Conservation (phyloP, 2,329 filamentous ascomycete species). For the Aspergillus sp. region DNA sequence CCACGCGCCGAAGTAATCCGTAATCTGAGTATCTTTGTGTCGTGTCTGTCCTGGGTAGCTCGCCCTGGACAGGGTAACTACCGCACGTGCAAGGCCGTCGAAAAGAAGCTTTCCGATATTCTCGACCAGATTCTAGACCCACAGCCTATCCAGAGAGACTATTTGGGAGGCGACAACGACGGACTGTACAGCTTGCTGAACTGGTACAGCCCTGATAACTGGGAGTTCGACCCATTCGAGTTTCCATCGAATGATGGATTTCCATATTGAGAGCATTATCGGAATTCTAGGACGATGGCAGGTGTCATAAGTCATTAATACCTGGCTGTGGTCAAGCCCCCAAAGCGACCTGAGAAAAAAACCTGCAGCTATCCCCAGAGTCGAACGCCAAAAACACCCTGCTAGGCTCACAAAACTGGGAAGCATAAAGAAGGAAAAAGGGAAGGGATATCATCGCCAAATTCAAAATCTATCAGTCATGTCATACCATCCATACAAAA, state of each 20-base stretch:
- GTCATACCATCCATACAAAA: constrained; percentile 44
- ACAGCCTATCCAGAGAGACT: constrained; percentile 33
- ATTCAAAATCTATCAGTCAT: constrained; percentile 5
- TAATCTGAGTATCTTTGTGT: constrained; percentile 40
- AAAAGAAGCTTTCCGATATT: constrained; percentile 42
- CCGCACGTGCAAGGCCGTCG: constrained; percentile 39
- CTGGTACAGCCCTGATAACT: constrained; percentile 39
- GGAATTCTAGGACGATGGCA: background rate
- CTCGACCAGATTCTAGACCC: constrained; percentile 43
- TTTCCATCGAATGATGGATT: constrained; percentile 29
- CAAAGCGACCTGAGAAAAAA: background rate
- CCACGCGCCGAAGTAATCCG: constrained; percentile 40
- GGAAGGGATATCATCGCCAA: constrained; percentile 4
- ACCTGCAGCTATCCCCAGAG: background rate
- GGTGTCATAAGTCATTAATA: constrained; percentile 12
- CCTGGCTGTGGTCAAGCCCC: background rate
- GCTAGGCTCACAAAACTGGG: background rate
- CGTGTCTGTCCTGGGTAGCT: constrained; percentile 39
- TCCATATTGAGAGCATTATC: constrained; percentile 8
- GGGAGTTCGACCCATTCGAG: constrained; percentile 39
- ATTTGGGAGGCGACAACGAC: constrained; percentile 30
- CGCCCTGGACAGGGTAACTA: constrained; percentile 42
- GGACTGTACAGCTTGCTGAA: constrained; percentile 38
- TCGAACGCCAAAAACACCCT: constrained; percentile 6
- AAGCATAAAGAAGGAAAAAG: constrained; percentile 3